Conservation (phyloP, 345 rosid species). For the Citrus glauca region DNA sequence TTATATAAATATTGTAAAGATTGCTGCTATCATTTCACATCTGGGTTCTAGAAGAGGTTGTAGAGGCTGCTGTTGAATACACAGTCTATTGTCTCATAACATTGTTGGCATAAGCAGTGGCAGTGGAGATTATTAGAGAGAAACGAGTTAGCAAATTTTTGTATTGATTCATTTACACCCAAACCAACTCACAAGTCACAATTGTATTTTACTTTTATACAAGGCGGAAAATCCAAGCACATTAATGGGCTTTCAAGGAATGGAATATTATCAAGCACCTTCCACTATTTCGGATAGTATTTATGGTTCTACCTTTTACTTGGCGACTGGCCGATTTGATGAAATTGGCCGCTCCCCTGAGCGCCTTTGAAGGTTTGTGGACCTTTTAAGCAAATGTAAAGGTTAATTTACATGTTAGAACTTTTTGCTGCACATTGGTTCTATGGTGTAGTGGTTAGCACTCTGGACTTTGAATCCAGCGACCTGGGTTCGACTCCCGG, state of each 20-base stretch:
- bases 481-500: slow-evolving; percentile 99
- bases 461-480: slow-evolving; percentile 98
- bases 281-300: too few species aligned
- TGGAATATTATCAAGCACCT: too few species aligned
- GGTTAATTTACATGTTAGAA: too few species aligned
- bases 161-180: not conserved
- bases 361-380: too few species aligned
- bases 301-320: too few species aligned
- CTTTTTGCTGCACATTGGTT: slow-evolving; percentile 24
- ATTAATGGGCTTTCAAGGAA: too few species aligned
- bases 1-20: not conserved
- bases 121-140: not conserved
- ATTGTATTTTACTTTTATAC: too few species aligned
- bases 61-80: not conserved
- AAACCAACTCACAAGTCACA: not conserved
- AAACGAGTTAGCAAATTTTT: not conserved
- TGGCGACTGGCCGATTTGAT: not conserved
- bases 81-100: not conserved
- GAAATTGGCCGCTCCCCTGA: too few species aligned
- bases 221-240: too few species aligned
- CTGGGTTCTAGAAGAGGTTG: not conserved
- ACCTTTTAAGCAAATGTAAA: too few species aligned
- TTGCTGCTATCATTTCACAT: not conserved
- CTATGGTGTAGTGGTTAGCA: slow-evolving; percentile 99
- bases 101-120: not conserved